phyloP scores from a whole-genome alignment of 768 basidiomycete genomes.

The Lepiota subincarnata region DNA sequence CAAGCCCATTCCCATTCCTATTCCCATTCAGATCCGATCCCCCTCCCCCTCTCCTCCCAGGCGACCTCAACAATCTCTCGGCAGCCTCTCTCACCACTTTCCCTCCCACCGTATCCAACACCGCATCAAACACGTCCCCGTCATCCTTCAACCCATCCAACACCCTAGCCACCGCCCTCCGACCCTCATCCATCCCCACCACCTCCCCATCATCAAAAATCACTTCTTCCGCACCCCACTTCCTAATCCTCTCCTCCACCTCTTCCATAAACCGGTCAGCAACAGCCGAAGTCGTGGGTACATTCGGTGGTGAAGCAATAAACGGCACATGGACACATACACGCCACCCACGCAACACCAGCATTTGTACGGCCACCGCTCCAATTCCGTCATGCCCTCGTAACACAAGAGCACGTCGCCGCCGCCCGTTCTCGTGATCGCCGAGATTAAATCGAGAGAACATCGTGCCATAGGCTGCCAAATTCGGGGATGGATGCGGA shows the following conservation, averaged over 20 bases:
- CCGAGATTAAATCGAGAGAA: conserved; percentile 7
- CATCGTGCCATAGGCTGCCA: conserved; percentile 9
- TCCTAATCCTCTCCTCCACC: conserved; percentile 51
- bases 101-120: conserved; percentile 83
- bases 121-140: conserved; percentile 67
- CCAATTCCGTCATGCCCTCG: conserved; percentile 73
- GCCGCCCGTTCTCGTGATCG: conserved; percentile 22
- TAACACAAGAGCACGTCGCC: conserved; percentile 52
- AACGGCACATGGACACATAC: conserved; percentile 66
- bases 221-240: conserved; percentile 76
- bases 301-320: conserved; percentile 22
- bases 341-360: conserved; percentile 63
- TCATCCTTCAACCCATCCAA: conserved; percentile 48
- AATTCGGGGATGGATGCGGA: background rate
- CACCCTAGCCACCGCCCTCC: conserved; percentile 46
- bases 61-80: conserved; percentile 50
- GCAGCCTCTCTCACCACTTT: conserved; percentile 75
- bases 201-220: conserved; percentile 58
- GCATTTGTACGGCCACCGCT: conserved; percentile 74
- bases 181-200: conserved; percentile 32
- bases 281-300: conserved; percentile 18
- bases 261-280: conserved; percentile 35
- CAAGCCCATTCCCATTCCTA: conserved; percentile 15
- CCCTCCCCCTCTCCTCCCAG: conserved; percentile 12
- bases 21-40: conserved; percentile 3